Conservation (phyloP, 2,329 filamentous ascomycete genomes). For the Phialemonium atrogriseum region DNA sequence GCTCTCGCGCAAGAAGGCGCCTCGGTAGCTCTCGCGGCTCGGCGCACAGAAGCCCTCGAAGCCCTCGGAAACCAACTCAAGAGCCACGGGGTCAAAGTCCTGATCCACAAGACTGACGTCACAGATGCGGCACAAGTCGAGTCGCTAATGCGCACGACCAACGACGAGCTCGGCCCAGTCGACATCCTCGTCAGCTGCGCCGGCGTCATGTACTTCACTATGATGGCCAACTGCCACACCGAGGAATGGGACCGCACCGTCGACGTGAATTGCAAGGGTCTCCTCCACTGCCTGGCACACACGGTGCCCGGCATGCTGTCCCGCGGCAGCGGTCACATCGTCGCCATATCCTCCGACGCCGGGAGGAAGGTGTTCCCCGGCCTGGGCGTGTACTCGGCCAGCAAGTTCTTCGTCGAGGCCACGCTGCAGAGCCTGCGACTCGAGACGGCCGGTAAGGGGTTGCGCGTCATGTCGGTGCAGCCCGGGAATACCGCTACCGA, state of each 20-base stretch:
- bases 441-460: slow-evolving; percentile 65
- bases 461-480: slow-evolving; percentile 68
- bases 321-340: slow-evolving; percentile 62
- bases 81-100: slow-evolving; percentile 51
- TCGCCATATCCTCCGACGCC: slow-evolving; percentile 75
- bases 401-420: slow-evolving; percentile 80
- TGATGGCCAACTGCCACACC: slow-evolving; percentile 69
- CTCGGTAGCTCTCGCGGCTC: slow-evolving; percentile 63
- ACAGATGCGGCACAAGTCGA: slow-evolving; percentile 60
- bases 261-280: slow-evolving; percentile 79
- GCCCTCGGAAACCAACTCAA: slow-evolving; percentile 53
- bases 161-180: slow-evolving; percentile 57
- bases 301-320: slow-evolving; percentile 64
- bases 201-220: slow-evolving; percentile 82
- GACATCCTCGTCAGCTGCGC: slow-evolving; percentile 76
- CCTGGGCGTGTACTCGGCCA: slow-evolving; percentile 72
- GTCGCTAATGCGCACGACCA: slow-evolving; percentile 50
- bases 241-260: slow-evolving; percentile 78
- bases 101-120: slow-evolving; percentile 65
- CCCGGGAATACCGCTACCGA: slow-evolving; percentile 71
- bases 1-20: slow-evolving; percentile 64
- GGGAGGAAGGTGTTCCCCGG: slow-evolving; percentile 77
- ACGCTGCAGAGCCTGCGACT: slow-evolving; percentile 67
- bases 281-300: slow-evolving; percentile 63
- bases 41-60: slow-evolving; percentile 61